Base-by-base conservation (phyloP, 805 yeast species). In the Candida ortonii region DNA sequence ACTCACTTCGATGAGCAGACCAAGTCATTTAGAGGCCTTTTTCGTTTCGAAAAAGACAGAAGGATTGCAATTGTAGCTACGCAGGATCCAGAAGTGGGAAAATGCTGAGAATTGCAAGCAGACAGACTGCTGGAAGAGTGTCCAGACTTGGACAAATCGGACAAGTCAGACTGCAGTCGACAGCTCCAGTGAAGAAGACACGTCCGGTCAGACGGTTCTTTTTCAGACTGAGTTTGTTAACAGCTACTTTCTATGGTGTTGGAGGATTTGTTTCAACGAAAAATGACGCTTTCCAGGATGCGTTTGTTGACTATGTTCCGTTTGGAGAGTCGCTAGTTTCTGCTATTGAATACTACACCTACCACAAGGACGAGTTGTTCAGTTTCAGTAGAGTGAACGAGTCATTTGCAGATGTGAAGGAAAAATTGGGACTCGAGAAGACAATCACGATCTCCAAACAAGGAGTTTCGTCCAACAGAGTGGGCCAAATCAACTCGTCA, bases 251-350 rank as follows among this genome's bases (percentile, higher is more conserved):
- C 16, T 81, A 79, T 46, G 77, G 73, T 22, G 77, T 70, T 22
- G 86, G 84, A 34, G 71, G 78, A n/a, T 74, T 71, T 33, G 60
- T 70, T 37, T 67, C 87, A 10, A 62, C 76, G 19, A 62, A 72
- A 42, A 69, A 69, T 50, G 83, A 79, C 46, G 65, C 73, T 12
- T 70, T 80, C 53, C 79, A 76, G 46, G 85, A 81, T 46, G 44
- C 66, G 28, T 81, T 78, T 57, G 67, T 78, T 15, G 79, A 78
- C 44, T 72, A 71, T 39, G 73, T 81, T 28, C 93, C 93, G 13
- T 67, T 71, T 32, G 84, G 78, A 23, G 83, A 78, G 47, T 58
- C 60, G 15, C 59, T 73, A 19, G 69, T 80, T 19, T 73, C 75
- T 34, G 48, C 55, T 7, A 62, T 71, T 33, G 84, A 80, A 44